Evolutionary conservation across 352 stramenopile species (phyloP), one percentile per base, ranked within the genome.

Genomic region (Phytophthora citrophthora): DNA sequence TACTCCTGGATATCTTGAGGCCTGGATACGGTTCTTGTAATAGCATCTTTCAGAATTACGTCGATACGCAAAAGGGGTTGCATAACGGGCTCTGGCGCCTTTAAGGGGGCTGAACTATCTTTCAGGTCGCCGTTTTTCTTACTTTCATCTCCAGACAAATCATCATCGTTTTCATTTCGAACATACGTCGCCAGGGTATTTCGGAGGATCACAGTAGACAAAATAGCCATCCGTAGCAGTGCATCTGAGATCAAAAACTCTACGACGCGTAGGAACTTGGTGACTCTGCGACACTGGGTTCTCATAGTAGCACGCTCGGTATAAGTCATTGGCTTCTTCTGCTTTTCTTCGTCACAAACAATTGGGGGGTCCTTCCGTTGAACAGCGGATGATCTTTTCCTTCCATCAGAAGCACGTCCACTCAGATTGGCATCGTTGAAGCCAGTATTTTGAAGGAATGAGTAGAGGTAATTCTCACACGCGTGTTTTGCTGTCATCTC

Each of bases 261-360:
- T 4, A 98, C 86, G 8, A 98, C 72, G 1, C 92, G 87, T 2
- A 98, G 74, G 56, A 98, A 98, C 39, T 93, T 91, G 8, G 86
- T 97, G 39, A 98, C 71, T 11, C 90, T 88, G n/a, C 89, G 81
- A 67, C 94, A 98, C 61, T 98, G 90, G 0, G 85, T 93, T 12
- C 90, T 85, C 74, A 98, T 92, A 0, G 86, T 92, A 5, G 94
- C 93, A 3, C 93, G 81, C 53, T 98, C 94, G n/a, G 96, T 98
- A 66, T 98, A 98, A 3, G 91, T 98, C 89, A 98, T 98, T n/a
- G 69, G 64, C 48, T 75, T 82, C 20, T 81, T 67, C 4, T 65
- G 49, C 16, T 74, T 57, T 39, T 63, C 10, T 52, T 61, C 51
- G 16, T 36, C 32, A 23, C 9, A 40, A 23, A 9, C 7, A 8